A percentile compares a stretch with the other conserved stretches of the same genome.
Conservation (phyloP, 2,329 filamentous ascomycete genomes). For the Ceratocystis papillata region DNA sequence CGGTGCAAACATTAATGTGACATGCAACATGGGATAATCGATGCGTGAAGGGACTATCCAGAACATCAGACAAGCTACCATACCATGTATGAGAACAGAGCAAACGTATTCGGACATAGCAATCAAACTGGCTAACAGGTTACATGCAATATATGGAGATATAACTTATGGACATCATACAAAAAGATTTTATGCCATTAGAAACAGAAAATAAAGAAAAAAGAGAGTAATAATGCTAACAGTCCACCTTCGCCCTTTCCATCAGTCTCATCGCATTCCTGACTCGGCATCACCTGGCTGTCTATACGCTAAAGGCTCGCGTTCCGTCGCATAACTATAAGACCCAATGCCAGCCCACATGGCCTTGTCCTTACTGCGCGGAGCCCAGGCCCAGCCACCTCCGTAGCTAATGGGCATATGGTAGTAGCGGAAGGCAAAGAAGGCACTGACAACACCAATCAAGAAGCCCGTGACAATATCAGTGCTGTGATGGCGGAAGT, state of each 20-base stretch:
- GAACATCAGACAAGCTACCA: no score
- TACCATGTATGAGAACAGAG: no score
- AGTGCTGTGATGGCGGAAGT: constrained; percentile 85
- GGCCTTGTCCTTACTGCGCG: constrained; percentile 58
- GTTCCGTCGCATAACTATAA: constrained; percentile 44
- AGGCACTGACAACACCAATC: constrained; percentile 60
- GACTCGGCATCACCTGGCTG: constrained; percentile 18
- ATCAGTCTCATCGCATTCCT: constrained; percentile 9
- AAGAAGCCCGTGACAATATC: constrained; percentile 78
- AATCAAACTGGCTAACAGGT: no score
- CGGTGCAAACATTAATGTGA: no score
- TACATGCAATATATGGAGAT: no score
- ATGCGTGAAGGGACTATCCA: no score
- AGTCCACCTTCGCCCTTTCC: not conserved
- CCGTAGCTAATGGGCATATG: constrained; percentile 50
- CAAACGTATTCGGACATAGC: no score
- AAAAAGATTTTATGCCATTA: constrained; percentile 4
- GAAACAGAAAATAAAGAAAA: not conserved
- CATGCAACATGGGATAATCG: no score
- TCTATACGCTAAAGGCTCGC: constrained; percentile 26
- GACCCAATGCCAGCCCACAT: constrained; percentile 67
- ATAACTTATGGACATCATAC: not conserved
- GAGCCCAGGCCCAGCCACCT: constrained; percentile 82
- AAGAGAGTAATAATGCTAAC: not conserved
- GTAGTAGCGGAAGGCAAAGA: constrained; percentile 73